A percentile compares a stretch with the other conserved stretches of the same genome.
These are phyloP conservation scores for Hypoxylon trugodes DNA, from an alignment of 495 filamentous ascomycete genomes.

Conservation along the genomic window DNA sequence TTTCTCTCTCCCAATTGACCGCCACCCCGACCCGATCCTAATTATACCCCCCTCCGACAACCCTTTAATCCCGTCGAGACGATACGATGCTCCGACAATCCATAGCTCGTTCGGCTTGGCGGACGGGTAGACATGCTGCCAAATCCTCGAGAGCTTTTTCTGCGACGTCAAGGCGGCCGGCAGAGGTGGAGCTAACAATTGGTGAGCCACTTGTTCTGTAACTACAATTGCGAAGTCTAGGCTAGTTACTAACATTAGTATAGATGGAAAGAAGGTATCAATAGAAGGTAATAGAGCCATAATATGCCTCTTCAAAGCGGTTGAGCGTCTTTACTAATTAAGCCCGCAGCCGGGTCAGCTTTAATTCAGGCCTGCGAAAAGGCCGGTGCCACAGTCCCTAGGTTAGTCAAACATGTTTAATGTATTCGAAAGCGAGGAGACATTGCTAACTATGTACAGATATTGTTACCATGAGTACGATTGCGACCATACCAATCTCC, in stretches of 20 bases:
- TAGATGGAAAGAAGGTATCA: slow-evolving; percentile 94
- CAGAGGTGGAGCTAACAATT: slow-evolving; percentile 95
- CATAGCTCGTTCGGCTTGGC: slow-evolving; percentile 84
- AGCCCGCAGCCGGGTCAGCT: slow-evolving; percentile 77
- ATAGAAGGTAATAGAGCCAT: slow-evolving; percentile 78
- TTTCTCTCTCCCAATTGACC: slow-evolving; percentile 37
- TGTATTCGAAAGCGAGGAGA: background rate
- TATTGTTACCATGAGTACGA: slow-evolving; percentile 98
- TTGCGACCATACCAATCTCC: slow-evolving; percentile 22
- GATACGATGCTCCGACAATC: slow-evolving; percentile 87
- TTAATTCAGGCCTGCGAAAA: slow-evolving; percentile 99
- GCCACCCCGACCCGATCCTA: slow-evolving; percentile 33
- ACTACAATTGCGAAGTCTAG: slow-evolving; percentile 19
- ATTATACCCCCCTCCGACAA: slow-evolving; percentile 42
- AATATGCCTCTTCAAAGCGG: slow-evolving; percentile 19
- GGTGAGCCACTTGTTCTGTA: slow-evolving; percentile 62
- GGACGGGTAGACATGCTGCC: slow-evolving; percentile 72
- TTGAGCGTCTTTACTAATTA: slow-evolving; percentile 39
- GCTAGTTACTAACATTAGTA: slow-evolving; percentile 44
- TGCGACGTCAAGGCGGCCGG: slow-evolving; percentile 72
- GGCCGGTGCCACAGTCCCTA: slow-evolving; percentile 88
- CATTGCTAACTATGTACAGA: slow-evolving; percentile 64
- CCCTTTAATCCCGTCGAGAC: slow-evolving; percentile 56
- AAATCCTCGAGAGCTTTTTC: slow-evolving; percentile 76
- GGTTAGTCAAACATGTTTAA: slow-evolving; percentile 55